These are phyloP conservation scores for Aspergillus sclerotiicarbonarius DNA, from an alignment of 495 filamentous ascomycete species.

Conservation along the genomic window DNA sequence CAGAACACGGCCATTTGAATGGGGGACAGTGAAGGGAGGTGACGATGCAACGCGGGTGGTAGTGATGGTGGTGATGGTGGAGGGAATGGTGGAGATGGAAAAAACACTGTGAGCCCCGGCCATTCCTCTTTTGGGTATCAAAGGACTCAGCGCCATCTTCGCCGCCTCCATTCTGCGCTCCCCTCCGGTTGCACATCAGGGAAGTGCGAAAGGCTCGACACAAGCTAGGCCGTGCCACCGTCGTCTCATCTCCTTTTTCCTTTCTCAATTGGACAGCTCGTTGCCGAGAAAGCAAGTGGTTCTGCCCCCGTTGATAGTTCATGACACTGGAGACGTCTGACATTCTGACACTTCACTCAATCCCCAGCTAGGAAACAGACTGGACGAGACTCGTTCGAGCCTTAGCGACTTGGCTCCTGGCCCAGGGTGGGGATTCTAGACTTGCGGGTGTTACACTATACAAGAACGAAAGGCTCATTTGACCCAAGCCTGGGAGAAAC, in stretches of 20 bases:
- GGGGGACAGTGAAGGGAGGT: not conserved
- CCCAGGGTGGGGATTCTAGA: not conserved
- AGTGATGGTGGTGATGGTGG: not conserved
- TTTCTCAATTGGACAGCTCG: too few relatives aligned
- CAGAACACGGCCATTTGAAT: not conserved
- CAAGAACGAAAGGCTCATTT: not conserved
- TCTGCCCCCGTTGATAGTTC: not conserved
- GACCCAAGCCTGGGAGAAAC: not conserved
- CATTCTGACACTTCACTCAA: not conserved
- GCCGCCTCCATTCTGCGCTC: not conserved
- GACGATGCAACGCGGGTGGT: not conserved
- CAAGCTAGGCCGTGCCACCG: not conserved
- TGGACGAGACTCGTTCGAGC: not conserved
- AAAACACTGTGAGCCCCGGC: not conserved
- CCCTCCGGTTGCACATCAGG: not conserved
- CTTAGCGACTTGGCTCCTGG: not conserved
- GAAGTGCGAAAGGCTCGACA: too few relatives aligned
- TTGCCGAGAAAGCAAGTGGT: not conserved
- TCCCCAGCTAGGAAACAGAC: not conserved
- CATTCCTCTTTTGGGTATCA: slow-evolving; percentile 4
- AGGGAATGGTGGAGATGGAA: too few relatives aligned
- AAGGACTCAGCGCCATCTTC: slow-evolving; percentile 4
- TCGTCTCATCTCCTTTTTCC: not conserved
- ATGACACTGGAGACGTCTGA: not conserved
- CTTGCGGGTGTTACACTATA: not conserved